Conservation (phyloP, 805 yeast genomes). For the Lachancea fermentati region DNA sequence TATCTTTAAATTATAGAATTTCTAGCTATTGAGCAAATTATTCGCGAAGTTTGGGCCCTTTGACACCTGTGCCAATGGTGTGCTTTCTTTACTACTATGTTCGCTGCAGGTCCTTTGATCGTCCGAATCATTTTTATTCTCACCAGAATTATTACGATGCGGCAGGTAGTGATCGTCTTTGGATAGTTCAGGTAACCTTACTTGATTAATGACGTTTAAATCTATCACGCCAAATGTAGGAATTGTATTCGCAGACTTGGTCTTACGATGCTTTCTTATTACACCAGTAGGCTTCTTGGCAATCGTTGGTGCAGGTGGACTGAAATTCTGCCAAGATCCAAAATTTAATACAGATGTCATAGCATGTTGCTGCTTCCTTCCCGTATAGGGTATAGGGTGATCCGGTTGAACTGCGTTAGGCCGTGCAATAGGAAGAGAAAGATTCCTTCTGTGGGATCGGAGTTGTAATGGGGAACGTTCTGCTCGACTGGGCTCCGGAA, state of each 20-base stretch:
- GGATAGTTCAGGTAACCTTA: constrained; percentile 6
- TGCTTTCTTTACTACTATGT: constrained; percentile 22
- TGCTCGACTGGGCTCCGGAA: neutral
- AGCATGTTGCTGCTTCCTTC: constrained; percentile 7
- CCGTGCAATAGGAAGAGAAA: constrained; percentile 17
- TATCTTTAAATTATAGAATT: neutral
- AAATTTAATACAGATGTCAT: constrained; percentile 12
- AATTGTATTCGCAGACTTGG: constrained; percentile 19
- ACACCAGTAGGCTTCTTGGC: constrained; percentile 1
- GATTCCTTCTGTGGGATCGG: constrained; percentile 17
- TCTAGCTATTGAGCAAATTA: constrained; percentile 15
- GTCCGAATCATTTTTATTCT: constrained; percentile 9
- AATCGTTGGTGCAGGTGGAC: constrained; percentile 1
- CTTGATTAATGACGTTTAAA: constrained; percentile 22
- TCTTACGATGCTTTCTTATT: constrained; percentile 24
- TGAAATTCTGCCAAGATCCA: constrained; percentile 11
- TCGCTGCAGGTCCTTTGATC: constrained; percentile 32
- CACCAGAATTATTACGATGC: neutral
- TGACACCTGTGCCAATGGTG: constrained; percentile 9
- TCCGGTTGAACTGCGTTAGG: constrained; percentile 7
- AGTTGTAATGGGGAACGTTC: constrained; percentile 8
- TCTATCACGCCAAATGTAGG: constrained; percentile 29
- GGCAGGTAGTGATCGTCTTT: neutral
- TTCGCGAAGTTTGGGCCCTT: constrained; percentile 24
- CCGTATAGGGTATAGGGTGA: constrained; percentile 1